Conservation (phyloP, 176 grass and related monocot genomes). For the Musa itinerans region DNA sequence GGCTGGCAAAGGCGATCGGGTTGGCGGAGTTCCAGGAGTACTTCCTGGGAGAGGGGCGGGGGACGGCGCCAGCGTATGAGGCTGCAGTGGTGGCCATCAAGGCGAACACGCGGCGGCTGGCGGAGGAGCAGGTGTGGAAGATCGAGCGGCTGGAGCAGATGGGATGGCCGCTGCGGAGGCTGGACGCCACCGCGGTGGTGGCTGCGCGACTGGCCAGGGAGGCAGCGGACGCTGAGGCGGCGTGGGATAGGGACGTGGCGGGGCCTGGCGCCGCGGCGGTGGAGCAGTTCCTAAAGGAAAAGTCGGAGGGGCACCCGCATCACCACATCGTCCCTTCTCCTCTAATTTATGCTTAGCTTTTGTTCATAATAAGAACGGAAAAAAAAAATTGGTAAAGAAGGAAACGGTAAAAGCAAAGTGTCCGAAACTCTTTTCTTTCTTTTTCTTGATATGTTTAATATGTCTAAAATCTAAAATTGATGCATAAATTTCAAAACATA, state of each 20-base stretch:
- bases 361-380: not conserved
- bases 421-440: too few relatives aligned
- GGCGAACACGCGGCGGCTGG: slow-evolving; percentile 47
- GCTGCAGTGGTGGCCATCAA: slow-evolving; percentile 52
- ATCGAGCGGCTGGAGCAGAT: slow-evolving; percentile 42
- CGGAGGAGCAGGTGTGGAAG: slow-evolving; percentile 48
- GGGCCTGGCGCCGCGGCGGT: slow-evolving; percentile 34
- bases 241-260: slow-evolving; percentile 56
- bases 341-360: not conserved
- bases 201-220: slow-evolving; percentile 21
- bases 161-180: slow-evolving; percentile 44
- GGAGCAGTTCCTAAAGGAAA: slow-evolving; percentile 28
- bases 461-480: too few relatives aligned
- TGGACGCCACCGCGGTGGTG: slow-evolving; percentile 46
- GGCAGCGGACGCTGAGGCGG: not conserved
- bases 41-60: slow-evolving; percentile 3
- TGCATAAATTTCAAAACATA: too few relatives aligned
- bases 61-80: slow-evolving; percentile 8
- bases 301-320: not conserved
- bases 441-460: too few relatives aligned
- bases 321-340: not conserved
- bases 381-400: too few relatives aligned
- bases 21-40: slow-evolving; percentile 49
- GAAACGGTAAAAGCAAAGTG: too few relatives aligned
- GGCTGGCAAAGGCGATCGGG: slow-evolving; percentile 67